Evolutionary conservation across 2,329 filamentous ascomycete species (phyloP), one percentile per base, ranked within the genome.

Genomic region (Westerdykella ornata): DNA sequence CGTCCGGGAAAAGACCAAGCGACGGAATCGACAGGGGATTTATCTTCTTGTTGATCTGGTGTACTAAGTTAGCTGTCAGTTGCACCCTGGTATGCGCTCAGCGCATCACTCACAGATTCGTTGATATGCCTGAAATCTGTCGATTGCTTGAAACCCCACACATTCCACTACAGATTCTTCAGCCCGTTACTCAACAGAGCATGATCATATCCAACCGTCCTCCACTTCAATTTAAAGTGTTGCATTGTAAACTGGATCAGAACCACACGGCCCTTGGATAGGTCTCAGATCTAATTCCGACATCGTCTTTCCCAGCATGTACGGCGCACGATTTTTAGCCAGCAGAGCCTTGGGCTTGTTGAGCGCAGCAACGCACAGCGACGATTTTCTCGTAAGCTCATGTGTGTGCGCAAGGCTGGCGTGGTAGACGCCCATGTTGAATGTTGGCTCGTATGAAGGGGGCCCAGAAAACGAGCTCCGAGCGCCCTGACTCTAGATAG

Each of bases 111-210:
- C 36, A 68, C 64, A 47, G 80, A 82, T 57, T 84, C 80, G 62
- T 84, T 84, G 57, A 84, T 84, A 52, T 84, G 80, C 46, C 64
- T 73, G 48, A 84, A 84, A 46, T 84, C 68, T 0, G 80, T 84
- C 13, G 75, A 79, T 50, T 77, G 74, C 43, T 59, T 70, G 46
- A 78, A 79, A 0, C 72, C 76, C 14, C 63, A 52, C 1, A 75
- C 68, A 43, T 75, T 72, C 71, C 74, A 80, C 62, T 81, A 82
- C 56, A 80, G 54, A 26, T 70, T 69, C 60, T 73, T 77, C 48
- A 82, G 48, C 76, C 78, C 82, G 47, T 79, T 77, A 54, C 79
- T 70, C 41, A 82, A 52, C 9, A 75, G 69, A 0, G 79, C 79
- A 50, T 82, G 82, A 42, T 77, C 71, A 52, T 77, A 73, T 5